Evolutionary conservation across 106 monocot species (phyloP).

Genomic region (Apostasia shenzhenica): DNA sequence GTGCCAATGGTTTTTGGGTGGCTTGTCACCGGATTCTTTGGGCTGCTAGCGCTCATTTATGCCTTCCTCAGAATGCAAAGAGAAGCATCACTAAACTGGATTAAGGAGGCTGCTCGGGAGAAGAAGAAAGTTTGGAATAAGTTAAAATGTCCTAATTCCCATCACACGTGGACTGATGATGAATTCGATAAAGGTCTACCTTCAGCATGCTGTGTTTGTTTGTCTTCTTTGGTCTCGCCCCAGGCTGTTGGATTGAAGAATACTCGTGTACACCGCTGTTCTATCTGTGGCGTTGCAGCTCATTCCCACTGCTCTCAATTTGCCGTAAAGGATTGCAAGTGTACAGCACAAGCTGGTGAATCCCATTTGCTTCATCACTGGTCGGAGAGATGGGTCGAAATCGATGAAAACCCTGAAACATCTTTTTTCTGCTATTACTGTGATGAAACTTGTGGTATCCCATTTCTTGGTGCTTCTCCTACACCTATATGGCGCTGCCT

Average conservation of each 20-base stretch:
- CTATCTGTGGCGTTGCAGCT: constrained; percentile 65
- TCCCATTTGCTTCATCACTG: constrained; percentile 71
- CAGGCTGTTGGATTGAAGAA: constrained; percentile 17
- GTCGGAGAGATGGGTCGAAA: constrained; percentile 78
- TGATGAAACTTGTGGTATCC: constrained; percentile 74
- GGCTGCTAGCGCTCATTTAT: constrained; percentile 49
- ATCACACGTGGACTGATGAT: constrained; percentile 68
- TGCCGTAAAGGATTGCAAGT: constrained; percentile 75
- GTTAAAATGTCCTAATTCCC: constrained; percentile 45
- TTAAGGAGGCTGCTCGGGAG: constrained; percentile 73
- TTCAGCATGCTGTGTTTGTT: constrained; percentile 76
- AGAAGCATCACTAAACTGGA: constrained; percentile 64
- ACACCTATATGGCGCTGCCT: constrained; percentile 78
- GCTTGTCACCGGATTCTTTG: constrained; percentile 59
- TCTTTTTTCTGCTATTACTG: constrained; percentile 76
- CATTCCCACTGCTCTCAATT: constrained; percentile 53
- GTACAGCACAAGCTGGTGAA: constrained; percentile 62
- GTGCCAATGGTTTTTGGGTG: constrained; percentile 8
- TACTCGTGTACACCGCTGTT: constrained; percentile 39
- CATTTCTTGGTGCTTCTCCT: constrained; percentile 66
- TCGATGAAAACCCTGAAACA: constrained; percentile 52
- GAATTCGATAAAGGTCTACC: constrained; percentile 20
- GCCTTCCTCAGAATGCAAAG: constrained; percentile 65
- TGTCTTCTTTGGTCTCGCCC: constrained; percentile 49
- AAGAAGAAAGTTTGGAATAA: constrained; percentile 64